Evolutionary conservation across 345 rosid genomes (phyloP), one percentile per base, ranked within the genome.

Genomic region (Salix suchowensis): DNA sequence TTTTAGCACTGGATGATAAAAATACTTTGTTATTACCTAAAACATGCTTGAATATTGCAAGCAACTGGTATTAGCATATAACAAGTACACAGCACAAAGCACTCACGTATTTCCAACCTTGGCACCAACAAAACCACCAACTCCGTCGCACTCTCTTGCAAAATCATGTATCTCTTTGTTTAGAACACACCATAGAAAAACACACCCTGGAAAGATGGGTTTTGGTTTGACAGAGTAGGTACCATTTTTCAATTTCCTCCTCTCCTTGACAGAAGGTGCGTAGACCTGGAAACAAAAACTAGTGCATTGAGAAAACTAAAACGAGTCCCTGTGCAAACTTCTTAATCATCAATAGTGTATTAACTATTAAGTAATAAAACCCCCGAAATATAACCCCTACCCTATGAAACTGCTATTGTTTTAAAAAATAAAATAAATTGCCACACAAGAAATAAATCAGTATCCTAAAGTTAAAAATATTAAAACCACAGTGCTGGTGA

Each of bases 101-200:
- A 88, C 97, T 86, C 73, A 93, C 94, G 79, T 88, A 77, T 93
- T 91, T 82, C 96, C 97, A 58, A 93, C 97, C 84, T 80, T 88
- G 8, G 88, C 88, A 79, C 97, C 97, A 34, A 91, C 82, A 79
- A 95, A 95, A 48, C 97, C 97, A 54, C 96, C 94, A 64, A 95
- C 93, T 73, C 93, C 89, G 1, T 88, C 84, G n/a, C 78, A 48
- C 67, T 88, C 97, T 78, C 92, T 87, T 60, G 93, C 82, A 76
- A 82, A 84, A 82, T 95, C 97, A 67, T 93, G 97, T 62, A 89
- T 68, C 90, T 93, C 94, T 85, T 83, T 95, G 90, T 95, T 93
- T 74, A 95, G 74, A 67, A 91, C 70, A 81, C 96, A 90, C 74
- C 86, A 84, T 4, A 96, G 82, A 85, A 93, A 93, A 80, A 96